Evolutionary conservation across 2,329 filamentous ascomycete genomes (phyloP).

Genomic region (Pseudophaeomoniella oleicola): DNA sequence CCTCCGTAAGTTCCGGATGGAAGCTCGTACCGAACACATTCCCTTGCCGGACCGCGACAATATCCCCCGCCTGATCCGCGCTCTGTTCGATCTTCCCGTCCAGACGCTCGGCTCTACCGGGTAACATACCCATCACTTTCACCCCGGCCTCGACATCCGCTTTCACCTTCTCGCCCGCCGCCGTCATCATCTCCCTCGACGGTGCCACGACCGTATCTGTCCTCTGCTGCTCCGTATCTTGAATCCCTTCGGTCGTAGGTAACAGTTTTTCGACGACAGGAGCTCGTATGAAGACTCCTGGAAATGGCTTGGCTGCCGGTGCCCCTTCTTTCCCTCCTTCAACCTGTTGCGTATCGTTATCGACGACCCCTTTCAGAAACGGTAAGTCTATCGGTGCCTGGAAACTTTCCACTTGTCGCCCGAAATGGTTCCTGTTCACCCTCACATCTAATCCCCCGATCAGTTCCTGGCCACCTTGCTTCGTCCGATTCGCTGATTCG

Average conservation of each 20-base stretch:
- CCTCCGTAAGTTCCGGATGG: slow-evolving; percentile 82
- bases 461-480: slow-evolving; percentile 80
- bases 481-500: slow-evolving; percentile 74
- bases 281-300: slow-evolving; percentile 83
- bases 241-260: slow-evolving; percentile 33
- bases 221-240: slow-evolving; percentile 30
- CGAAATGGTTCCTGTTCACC: slow-evolving; percentile 90
- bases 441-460: slow-evolving; percentile 83
- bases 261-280: slow-evolving; percentile 81
- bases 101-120: slow-evolving; percentile 34
- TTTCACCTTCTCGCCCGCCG: slow-evolving; percentile 28
- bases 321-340: slow-evolving; percentile 11
- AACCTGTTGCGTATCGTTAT: slow-evolving; percentile 12
- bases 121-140: slow-evolving; percentile 43
- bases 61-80: slow-evolving; percentile 44
- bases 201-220: slow-evolving; percentile 44
- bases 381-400: slow-evolving; percentile 58
- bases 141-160: slow-evolving; percentile 33
- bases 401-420: slow-evolving; percentile 84
- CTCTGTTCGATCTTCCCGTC: slow-evolving; percentile 27
- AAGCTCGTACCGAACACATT: slow-evolving; percentile 94
- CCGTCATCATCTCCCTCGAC: slow-evolving; percentile 31
- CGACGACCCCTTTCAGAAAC: slow-evolving; percentile 39
- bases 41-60: slow-evolving; percentile 77
- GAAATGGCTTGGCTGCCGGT: slow-evolving; percentile 41